Evolutionary conservation across 352 stramenopile species (phyloP).

Genomic region (Phytophthora aleatoria): DNA sequence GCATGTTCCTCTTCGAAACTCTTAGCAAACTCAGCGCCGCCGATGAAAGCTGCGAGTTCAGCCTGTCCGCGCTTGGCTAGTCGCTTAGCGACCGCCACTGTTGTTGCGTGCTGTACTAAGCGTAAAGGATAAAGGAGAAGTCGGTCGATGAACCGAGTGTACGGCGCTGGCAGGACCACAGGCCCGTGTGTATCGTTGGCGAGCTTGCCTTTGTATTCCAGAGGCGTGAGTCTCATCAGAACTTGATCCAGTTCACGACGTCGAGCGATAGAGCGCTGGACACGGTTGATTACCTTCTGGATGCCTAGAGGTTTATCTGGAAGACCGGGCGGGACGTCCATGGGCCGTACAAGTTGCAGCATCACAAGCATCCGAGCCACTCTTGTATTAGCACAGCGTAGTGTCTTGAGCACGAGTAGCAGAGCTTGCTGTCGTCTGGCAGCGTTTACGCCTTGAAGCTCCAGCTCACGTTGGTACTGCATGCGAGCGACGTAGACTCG

Average conservation of each 20-base stretch:
- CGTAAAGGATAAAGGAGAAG: constrained; percentile 69
- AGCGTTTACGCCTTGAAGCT: constrained; percentile 69
- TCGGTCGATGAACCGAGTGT: constrained; percentile 59
- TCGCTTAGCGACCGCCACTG: constrained; percentile 50
- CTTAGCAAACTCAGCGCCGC: constrained; percentile 67
- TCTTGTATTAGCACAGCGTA: constrained; percentile 67
- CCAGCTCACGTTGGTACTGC: constrained; percentile 64
- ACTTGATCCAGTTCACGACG: constrained; percentile 62
- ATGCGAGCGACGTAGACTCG: constrained; percentile 73
- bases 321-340: constrained; percentile 55
- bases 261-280: constrained; percentile 54
- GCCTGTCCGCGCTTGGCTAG: constrained; percentile 58
- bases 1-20: constrained; percentile 75
- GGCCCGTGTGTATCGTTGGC: constrained; percentile 9
- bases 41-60: constrained; percentile 59
- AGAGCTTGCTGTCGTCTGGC: constrained; percentile 64
- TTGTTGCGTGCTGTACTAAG: constrained; percentile 57
- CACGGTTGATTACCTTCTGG: constrained; percentile 57
- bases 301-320: constrained; percentile 65
- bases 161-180: constrained; percentile 59
- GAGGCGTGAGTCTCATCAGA: constrained; percentile 46
- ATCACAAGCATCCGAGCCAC: constrained; percentile 73
- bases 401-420: constrained; percentile 50
- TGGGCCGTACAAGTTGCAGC: constrained; percentile 62
- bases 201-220: constrained; percentile 55